Percentiles rank a stretch among this genome's conserved stretches.
phyloP scores from a whole-genome alignment of 2,329 filamentous ascomycete species.

The Blastomyces silverae region DNA sequence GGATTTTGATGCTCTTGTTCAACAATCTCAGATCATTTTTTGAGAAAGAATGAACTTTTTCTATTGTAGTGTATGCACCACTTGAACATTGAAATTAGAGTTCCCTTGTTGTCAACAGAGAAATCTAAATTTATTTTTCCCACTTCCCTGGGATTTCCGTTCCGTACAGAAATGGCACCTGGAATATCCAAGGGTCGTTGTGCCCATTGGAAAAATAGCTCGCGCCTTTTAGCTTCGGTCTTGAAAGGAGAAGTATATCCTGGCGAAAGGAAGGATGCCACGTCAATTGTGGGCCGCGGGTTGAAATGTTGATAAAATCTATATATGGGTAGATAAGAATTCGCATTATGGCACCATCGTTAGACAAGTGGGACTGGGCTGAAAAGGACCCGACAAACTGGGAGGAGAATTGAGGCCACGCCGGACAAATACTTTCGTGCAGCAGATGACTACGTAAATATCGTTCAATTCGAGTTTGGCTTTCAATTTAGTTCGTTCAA shows the following conservation, averaged over 20 bases:
- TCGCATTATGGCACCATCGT: not conserved
- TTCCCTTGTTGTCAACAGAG: not conserved
- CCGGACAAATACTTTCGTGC: conserved; percentile 6
- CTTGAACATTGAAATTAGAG: not conserved
- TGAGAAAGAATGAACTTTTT: not conserved
- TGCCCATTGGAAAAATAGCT: not conserved
- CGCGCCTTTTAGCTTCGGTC: not conserved
- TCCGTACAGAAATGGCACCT: not conserved
- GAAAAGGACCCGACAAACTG: conserved; percentile 14
- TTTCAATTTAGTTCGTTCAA: not conserved
- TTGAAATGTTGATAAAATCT: not conserved
- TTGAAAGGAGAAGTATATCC: not conserved
- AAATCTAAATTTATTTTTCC: conserved; percentile 1
- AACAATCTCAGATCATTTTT: not conserved
- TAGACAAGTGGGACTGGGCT: not conserved
- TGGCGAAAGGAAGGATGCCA: conserved; percentile 4
- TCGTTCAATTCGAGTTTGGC: not conserved
- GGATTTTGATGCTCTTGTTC: not conserved
- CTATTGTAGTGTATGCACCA: not conserved
- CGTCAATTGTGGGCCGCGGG: conserved; percentile 11
- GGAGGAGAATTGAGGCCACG: conserved; percentile 9
- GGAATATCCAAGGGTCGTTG: not conserved
- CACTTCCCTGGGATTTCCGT: not conserved
- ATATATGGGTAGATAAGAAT: not conserved
- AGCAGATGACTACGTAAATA: not conserved